phyloP scores from a whole-genome alignment of 352 stramenopile genomes.

The Phytophthora citrophthora region DNA sequence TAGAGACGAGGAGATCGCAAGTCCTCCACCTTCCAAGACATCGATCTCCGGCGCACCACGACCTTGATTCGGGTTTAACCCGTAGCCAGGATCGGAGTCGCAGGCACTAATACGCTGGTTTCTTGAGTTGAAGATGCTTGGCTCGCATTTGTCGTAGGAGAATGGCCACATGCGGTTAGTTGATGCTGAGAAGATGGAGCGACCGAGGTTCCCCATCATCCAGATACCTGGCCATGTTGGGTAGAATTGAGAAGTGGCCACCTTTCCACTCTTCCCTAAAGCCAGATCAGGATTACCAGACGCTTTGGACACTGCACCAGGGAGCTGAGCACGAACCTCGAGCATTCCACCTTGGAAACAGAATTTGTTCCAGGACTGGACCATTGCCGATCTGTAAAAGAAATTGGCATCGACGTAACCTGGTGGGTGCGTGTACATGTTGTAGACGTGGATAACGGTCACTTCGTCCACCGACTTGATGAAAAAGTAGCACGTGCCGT shows the following conservation, averaged over 20 bases:
- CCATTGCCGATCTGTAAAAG: constrained; percentile 1
- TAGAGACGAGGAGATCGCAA: neutral
- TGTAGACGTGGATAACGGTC: constrained; percentile 1
- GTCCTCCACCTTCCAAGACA: constrained; percentile 2
- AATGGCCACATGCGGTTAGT: constrained; percentile 6
- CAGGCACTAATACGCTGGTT: constrained; percentile 6
- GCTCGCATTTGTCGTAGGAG: constrained; percentile 1
- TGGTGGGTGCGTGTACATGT: constrained; percentile 4
- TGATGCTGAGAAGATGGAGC: constrained; percentile 5
- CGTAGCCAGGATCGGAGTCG: constrained; percentile 1
- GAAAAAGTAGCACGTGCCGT: neutral
- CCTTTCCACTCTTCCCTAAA: neutral
- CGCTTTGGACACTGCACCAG: neutral
- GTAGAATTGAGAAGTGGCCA: neutral
- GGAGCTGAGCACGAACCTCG: constrained; percentile 1
- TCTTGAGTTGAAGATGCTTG: neutral
- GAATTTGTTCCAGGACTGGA: constrained; percentile 6
- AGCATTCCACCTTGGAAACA: constrained; percentile 6
- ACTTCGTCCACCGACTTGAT: constrained; percentile 5
- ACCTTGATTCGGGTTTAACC: constrained; percentile 1
- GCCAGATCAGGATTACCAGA: constrained; percentile 2
- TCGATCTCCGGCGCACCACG: constrained; percentile 3
- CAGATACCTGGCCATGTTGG: neutral
- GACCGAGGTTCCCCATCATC: neutral
- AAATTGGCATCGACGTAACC: neutral